Percentiles rank a stretch among this genome's conserved stretches.
These are phyloP conservation scores for Phytophthora cryptogea DNA, from an alignment of 352 stramenopile species.

Conservation along the genomic window DNA sequence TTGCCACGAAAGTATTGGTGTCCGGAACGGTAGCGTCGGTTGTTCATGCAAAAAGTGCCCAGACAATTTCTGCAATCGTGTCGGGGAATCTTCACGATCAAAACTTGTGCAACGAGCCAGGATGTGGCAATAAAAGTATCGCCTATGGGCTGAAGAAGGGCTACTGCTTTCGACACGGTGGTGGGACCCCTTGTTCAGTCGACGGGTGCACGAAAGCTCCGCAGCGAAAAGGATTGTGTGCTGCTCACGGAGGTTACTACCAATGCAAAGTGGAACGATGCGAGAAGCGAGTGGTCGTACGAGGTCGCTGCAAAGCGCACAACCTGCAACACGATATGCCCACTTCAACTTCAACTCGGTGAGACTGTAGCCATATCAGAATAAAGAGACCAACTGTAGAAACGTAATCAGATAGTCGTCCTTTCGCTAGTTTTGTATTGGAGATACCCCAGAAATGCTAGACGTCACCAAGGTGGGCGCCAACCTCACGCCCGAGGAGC, in stretches of 20 bases:
- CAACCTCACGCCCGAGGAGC: conserved; percentile 9
- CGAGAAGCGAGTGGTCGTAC: neutral
- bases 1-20: neutral
- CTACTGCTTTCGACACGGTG: conserved; percentile 9
- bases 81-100: neutral
- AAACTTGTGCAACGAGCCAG: neutral
- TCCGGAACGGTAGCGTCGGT: neutral
- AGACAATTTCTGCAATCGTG: too few relatives aligned
- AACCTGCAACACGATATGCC: too few relatives aligned
- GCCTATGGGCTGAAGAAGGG: conserved; percentile 1
- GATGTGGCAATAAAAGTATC: neutral
- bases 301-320: too few relatives aligned
- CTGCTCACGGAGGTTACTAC: conserved; percentile 1
- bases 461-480: conserved; percentile 3
- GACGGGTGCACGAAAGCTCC: conserved; percentile 4
- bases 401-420: too few relatives aligned
- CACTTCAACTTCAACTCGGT: too few relatives aligned
- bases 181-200: neutral
- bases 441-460: neutral
- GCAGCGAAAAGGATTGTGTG: conserved; percentile 1
- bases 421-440: too few relatives aligned
- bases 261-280: conserved; percentile 14
- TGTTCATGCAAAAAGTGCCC: neutral
- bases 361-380: too few relatives aligned
- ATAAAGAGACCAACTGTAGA: too few relatives aligned